Evolutionary conservation across 2,329 filamentous ascomycete species (phyloP), one percentile per base, ranked within the genome.

Genomic region (Ascochyta rabiei): DNA sequence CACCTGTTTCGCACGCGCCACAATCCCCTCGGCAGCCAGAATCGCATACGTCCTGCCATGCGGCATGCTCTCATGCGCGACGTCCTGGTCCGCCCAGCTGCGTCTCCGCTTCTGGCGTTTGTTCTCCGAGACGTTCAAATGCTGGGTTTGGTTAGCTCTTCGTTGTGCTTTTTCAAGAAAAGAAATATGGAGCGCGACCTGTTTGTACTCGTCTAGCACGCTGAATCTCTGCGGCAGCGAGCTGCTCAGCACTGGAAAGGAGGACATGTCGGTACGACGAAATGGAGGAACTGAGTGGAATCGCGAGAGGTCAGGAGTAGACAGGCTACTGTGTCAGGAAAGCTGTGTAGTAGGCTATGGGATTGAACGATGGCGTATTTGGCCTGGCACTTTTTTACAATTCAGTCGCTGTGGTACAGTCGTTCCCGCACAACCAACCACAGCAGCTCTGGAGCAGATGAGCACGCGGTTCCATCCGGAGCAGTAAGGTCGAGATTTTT

Each of bases 31-130:
- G 2, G 52, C 52, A 24, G 52, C 52, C 5, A 55, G 52, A 2
- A 50, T 21, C 3, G 52, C 52, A 18, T 55, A 55, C 13, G 52
- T 55, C 31, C 50, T 55, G 26, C 52, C 52, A 12, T 55, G 52
- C 12, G 52, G 52, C 19, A 55, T 16, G 7, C 24, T 55, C n/a
- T 42, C 16, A 45, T 55, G 44, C 21, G 47, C 46, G 38, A 50
- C 48, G 9, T 50, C 31, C 26, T 55, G 52, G 37, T 55, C 52
- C 10, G 52, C 41, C 52, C 52, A 55, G 16, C 52, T 55, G 10
- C 52, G 34, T 23, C 52, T 46, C n/a, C 46, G 42, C 23, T 31
- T 46, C 6, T 38, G 30, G 1, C 46, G 52, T 16, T 37, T 40
- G 18, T 28, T 46, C 16, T 49, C 41, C 18, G 52, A 49, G n/a